Evolutionary conservation across 177 flowering plant genomes (phyloP).

Genomic region (Tripterygium wilfordii): DNA sequence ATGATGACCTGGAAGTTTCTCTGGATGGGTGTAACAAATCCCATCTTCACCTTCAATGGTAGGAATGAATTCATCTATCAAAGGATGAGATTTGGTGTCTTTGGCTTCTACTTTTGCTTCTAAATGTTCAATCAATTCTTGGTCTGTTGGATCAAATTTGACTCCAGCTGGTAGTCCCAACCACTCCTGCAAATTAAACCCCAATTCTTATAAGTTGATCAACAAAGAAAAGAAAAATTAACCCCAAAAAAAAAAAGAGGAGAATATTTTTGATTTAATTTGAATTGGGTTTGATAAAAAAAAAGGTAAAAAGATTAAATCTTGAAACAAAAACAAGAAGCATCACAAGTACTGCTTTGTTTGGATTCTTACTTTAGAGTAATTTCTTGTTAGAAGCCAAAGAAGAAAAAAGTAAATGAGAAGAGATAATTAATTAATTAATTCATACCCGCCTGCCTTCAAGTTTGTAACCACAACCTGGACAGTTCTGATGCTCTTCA

Average conservation of each 20-base stretch:
- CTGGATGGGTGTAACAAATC: slow-evolving; percentile 97
- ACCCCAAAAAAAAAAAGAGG: too few species aligned
- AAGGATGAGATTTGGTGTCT: slow-evolving; percentile 75
- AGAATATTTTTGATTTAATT: too few species aligned
- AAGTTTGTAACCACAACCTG: slow-evolving; percentile 91
- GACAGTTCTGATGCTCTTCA: slow-evolving; percentile 94
- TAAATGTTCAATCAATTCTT: slow-evolving; percentile 87
- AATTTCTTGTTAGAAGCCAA: slow-evolving; percentile 18
- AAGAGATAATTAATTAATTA: too few species aligned
- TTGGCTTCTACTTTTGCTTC: slow-evolving; percentile 81
- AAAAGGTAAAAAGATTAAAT: too few species aligned
- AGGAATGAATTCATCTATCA: slow-evolving; percentile 94
- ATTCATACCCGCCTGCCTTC: slow-evolving; percentile 75
- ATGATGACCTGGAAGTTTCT: slow-evolving; percentile 82
- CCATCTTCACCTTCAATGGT: slow-evolving; percentile 99
- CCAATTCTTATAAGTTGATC: too few species aligned
- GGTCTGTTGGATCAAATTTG: slow-evolving; percentile 95
- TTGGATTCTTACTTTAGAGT: slow-evolving; percentile 4
- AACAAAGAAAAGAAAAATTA: too few species aligned
- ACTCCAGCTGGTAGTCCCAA: slow-evolving; percentile 95
- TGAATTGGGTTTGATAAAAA: too few species aligned
- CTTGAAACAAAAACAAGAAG: too few species aligned
- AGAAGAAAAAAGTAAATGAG: too few species aligned
- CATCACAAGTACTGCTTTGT: too few species aligned
- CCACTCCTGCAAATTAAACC: slow-evolving; percentile 80